Evolutionary conservation across 129 eudicot genomes (phyloP), one percentile per base, ranked within the genome.

Genomic region (Flaveria brownii): DNA sequence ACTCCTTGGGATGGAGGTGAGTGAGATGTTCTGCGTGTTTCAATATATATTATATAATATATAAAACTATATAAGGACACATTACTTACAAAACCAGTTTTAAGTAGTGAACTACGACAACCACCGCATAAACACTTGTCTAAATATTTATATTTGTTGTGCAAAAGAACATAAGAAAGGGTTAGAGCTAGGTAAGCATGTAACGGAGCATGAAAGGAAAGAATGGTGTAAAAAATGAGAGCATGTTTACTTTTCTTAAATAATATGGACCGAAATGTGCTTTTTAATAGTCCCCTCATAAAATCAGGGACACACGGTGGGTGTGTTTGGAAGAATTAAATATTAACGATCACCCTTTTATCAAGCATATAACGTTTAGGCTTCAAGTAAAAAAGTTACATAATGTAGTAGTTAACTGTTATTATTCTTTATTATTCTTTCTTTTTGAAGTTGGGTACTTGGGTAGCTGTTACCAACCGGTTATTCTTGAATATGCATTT

Each of bases 1-100:
- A 89, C 96, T 66, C 96, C 96, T 22, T 89, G 96, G 96, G 96
- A 89, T 74, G 96, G 96, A 84, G 96, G 96, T 89, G 70, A 81
- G 89, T 85, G 36, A 55, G 17, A 43, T 43, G 28, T 14, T 73
- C 5, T 39, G 26, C 49, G 1, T 33, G 67, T 17, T 62, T 51
- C 26, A 10, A 36, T 22, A 51, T 78, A 4, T 60, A 5, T 43
- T 36, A 36, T 36, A 4, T 59, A 5, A 23, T 28, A 28, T 28
- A 36, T 36, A 36, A 0, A 36, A 36, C 41, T 36, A 0, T 36
- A 36, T 36, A 36, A 36, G 41, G 41, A 5, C 41, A 5, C 41
- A 5, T 36, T 36, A 7, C 5, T 36, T 5, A 36, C 7, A 36
- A 0, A 36, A 36, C 41, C 41, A 5, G 41, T 36, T 5, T 36